Base-by-base conservation (phyloP, 1,139 yeast genomes). In the Groenewaldozyma sp. region DNA sequence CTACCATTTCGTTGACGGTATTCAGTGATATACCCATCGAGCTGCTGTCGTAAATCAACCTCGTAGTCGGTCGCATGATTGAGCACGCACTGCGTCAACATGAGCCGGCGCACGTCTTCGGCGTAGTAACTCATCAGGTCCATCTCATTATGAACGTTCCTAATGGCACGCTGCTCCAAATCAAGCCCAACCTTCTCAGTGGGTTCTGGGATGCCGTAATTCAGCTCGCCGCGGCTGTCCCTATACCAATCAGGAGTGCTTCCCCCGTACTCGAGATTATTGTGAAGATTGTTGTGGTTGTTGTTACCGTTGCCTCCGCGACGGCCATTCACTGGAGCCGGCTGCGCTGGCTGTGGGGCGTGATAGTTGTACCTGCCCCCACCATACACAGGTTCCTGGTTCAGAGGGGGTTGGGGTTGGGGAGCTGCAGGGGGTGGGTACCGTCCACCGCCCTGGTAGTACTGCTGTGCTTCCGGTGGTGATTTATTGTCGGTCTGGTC, bases 91-190 rank as follows among this genome's bases (percentile, higher is more conserved):
- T 29, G 33, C 7, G 33, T 29, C n/a, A 29, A n/a, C 33, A 29
- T 29, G 33, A 29, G 33, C 13, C 33, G 4, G 9, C 33, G 33
- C 22, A 29, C 33, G 22, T 29, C 33, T 18, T 29, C 33, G 10
- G 33, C 33, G n/a, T 29, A 29, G 22, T 29, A 29, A 18, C 33
- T 29, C 33, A 29, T 29, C 20, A 29, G 22, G 17, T 29, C 33
- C 13, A 29, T 29, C 22, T 29, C 22, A 29, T 29, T 29, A 21
- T 29, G 33, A n/a, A 29, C 22, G 17, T 29, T 29, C 5, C 33
- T 19, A 14, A 29, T 18, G 4, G 33, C 33, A 19, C 33, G 5
- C 13, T 29, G 33, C n/a, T 29, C 33, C 10, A 18, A 18, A 14
- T 29, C 33, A 29, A 29, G 13, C 5, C 13, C 13, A 7, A 7